Evolutionary conservation across 495 filamentous ascomycete species (phyloP).

Genomic region (Neurospora tetraspora): DNA sequence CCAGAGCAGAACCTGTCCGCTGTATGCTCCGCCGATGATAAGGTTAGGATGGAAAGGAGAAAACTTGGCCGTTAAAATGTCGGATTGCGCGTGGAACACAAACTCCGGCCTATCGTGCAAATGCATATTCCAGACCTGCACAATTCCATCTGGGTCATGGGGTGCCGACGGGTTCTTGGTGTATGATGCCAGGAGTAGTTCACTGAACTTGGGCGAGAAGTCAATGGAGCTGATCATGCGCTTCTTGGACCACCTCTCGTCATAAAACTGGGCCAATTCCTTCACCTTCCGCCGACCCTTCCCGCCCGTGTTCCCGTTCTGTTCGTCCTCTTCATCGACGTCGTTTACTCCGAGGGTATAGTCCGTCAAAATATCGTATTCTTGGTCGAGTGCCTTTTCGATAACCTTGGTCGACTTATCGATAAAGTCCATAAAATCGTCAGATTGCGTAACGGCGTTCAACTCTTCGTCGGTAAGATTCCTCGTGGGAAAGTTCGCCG

Average conservation of each 20-base stretch:
- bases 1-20: constrained; percentile 96
- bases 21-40: constrained; percentile 90
- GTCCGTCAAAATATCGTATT: constrained; percentile 89
- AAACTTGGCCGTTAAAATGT: constrained; percentile 91
- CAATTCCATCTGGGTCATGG: constrained; percentile 86
- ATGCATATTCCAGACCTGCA: constrained; percentile 96
- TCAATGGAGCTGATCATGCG: constrained; percentile 88
- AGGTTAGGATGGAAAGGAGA: constrained; percentile 95
- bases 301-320: constrained; percentile 54
- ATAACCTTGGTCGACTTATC: constrained; percentile 95
- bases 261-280: constrained; percentile 85
- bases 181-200: constrained; percentile 86
- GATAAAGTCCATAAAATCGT: constrained; percentile 91
- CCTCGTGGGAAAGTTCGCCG: constrained; percentile 65
- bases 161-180: constrained; percentile 94
- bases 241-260: constrained; percentile 94
- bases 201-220: constrained; percentile 91
- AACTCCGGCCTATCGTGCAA: constrained; percentile 90
- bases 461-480: constrained; percentile 77
- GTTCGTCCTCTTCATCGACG: constrained; percentile 76
- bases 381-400: constrained; percentile 84
- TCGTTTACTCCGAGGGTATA: constrained; percentile 72
- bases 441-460: constrained; percentile 79
- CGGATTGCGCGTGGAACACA: constrained; percentile 90
- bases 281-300: constrained; percentile 72